Evolutionary conservation across 345 rosid genomes (phyloP).

Genomic region (Moringa oleifera): DNA sequence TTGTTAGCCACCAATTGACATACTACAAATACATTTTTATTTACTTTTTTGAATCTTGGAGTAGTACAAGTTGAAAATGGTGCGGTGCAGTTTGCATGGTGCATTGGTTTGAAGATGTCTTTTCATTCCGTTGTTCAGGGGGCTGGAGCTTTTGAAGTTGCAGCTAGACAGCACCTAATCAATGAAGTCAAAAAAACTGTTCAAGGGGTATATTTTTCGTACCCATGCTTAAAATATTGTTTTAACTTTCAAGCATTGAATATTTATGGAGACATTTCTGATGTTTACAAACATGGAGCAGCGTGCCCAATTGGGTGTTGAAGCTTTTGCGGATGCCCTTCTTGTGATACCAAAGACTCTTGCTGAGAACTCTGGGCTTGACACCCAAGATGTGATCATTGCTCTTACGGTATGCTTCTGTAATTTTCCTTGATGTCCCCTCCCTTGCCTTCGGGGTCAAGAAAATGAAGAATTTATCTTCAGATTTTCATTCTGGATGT

Average conservation of each 20-base stretch:
- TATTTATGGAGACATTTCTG: background rate
- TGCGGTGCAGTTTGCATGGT: no score
- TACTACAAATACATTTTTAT: no score
- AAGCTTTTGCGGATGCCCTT: constrained; percentile 96
- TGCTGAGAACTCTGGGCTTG: constrained; percentile 95
- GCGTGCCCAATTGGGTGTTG: constrained; percentile 98
- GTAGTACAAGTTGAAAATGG: no score
- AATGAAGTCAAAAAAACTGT: constrained; percentile 90
- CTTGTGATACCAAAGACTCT: constrained; percentile 97
- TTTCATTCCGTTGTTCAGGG: constrained; percentile 43
- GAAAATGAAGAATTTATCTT: background rate
- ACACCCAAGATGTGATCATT: constrained; percentile 92
- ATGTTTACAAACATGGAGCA: constrained; percentile 27
- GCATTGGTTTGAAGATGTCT: background rate
- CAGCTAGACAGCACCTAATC: constrained; percentile 80
- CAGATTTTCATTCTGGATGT: constrained; percentile 7
- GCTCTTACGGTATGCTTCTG: constrained; percentile 56
- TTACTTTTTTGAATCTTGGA: no score
- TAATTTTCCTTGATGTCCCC: background rate
- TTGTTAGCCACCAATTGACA: no score
- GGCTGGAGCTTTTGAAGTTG: constrained; percentile 98
- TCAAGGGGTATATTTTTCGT: constrained; percentile 59
- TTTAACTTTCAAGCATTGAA: background rate
- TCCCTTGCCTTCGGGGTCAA: background rate
- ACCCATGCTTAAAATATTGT: no score